Conservation (phyloP, 495 filamentous ascomycete species). For the Penicillium egyptiacum region DNA sequence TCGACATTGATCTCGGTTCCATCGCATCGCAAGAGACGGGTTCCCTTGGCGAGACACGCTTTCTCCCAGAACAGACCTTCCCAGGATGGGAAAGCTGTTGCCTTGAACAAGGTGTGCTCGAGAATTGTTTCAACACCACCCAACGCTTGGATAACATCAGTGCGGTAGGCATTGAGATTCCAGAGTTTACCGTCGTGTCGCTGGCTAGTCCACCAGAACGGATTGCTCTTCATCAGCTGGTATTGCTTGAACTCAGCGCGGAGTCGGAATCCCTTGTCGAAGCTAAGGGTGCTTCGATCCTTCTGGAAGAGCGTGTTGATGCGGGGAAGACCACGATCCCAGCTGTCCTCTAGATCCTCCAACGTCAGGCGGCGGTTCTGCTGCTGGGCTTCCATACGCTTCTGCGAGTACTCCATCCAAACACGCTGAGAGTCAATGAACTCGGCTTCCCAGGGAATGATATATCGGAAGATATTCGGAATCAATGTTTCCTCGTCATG, state of each 20-base stretch:
- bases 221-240: conserved; percentile 99
- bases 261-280: conserved; percentile 98
- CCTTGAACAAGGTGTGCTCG: conserved; percentile 98
- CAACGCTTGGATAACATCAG: conserved; percentile 96
- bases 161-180: conserved; percentile 97
- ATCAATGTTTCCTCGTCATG: conserved; percentile 98
- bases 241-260: conserved; percentile 98
- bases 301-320: conserved; percentile 99
- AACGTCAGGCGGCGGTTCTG: conserved; percentile 94
- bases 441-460: conserved; percentile 98
- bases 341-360: conserved; percentile 97
- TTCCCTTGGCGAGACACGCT: conserved; percentile 54
- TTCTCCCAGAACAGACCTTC: conserved; percentile 99
- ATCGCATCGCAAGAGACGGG: conserved; percentile 40
- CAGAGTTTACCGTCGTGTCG: conserved; percentile 97
- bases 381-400: conserved; percentile 94
- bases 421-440: conserved; percentile 99
- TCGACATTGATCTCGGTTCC: conserved; percentile 44
- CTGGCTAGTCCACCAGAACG: conserved; percentile 99
- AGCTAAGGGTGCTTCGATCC: conserved; percentile 93
- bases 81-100: conserved; percentile 98
- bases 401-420: conserved; percentile 99
- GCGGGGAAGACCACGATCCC: conserved; percentile 96
- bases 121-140: conserved; percentile 99
- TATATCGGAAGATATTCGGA: conserved; percentile 99